Evolutionary conservation across 2,329 filamentous ascomycete species (phyloP), one percentile per base, ranked within the genome.

Genomic region (Penicillium sp.): DNA sequence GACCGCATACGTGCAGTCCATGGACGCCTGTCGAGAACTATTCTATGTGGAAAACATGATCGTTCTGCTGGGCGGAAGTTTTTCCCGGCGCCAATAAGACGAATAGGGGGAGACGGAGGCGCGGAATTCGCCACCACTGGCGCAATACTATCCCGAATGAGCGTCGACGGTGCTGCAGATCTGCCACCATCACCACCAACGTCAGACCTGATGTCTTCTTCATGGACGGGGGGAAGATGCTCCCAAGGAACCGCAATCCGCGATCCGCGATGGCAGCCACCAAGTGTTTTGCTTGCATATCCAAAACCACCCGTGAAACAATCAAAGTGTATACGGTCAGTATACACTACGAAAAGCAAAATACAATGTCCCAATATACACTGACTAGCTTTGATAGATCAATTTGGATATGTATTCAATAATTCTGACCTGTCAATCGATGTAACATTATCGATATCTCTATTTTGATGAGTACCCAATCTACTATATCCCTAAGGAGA

Each of bases 91-190:
- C n/a, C 23, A 12, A 27, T 30, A n/a, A 27, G 34, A 34, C 49
- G 32, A 58, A 58, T 55, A 29, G 37, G 12, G 36, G 17, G 20
- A 23, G 29, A 26, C 29, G 32, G 37, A 36, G 27, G 23, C 18
- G 18, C 7, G 46, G 48, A 44, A 49, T 53, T 55, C 43, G 55
- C 52, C 55, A 55, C 55, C 39, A 30, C 27, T 42, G 30, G 46
- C 39, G 51, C 40, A 50, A 50, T 50, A 32, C 21, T 9, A 8
- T 13, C 17, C 23, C 37, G 37, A 40, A 26, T 40, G 18, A 15
- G 17, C 23, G 10, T 42, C 12, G 15, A 34, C 23, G 24, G 39
- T 24, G 39, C 39, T 30, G 10, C 39, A 18, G 24, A 21, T 15
- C 33, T n/a, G n/a, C n/a, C 15, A 15, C 24, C 39, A 29, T 30